Conservation (phyloP, 2,329 filamentous ascomycete genomes). For the Drechmeria coniospora region DNA sequence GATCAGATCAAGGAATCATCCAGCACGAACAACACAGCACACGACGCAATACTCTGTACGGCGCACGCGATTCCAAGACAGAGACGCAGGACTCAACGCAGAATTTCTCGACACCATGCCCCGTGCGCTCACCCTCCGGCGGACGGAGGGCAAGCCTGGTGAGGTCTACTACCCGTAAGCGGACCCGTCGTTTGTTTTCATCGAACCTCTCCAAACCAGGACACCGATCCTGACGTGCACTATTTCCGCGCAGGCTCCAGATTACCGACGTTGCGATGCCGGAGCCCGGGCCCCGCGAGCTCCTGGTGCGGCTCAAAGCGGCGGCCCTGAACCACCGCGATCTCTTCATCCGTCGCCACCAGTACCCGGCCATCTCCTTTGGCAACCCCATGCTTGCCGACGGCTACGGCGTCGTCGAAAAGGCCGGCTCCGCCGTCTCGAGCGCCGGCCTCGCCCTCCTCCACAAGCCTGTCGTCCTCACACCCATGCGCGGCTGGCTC, state of each 20-base stretch:
- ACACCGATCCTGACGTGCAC: conserved; percentile 4
- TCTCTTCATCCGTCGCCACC: conserved; percentile 80
- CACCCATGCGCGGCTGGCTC: conserved; percentile 66
- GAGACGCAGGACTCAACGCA: not conserved
- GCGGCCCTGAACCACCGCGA: conserved; percentile 90
- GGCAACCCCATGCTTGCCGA: conserved; percentile 67
- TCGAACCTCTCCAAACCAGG: not conserved
- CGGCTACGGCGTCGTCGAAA: conserved; percentile 59
- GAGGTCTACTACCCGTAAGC: conserved; percentile 70
- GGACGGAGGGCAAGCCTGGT: conserved; percentile 66
- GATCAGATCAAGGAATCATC: no score
- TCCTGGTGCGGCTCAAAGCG: conserved; percentile 62
- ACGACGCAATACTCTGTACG: no score
- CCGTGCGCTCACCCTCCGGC: conserved; percentile 44
- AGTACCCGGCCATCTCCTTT: conserved; percentile 79
- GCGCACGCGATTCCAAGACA: no score
- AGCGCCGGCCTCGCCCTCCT: conserved; percentile 27
- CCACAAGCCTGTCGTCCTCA: conserved; percentile 59
- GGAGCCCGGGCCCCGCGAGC: conserved; percentile 46
- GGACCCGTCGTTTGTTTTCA: not conserved
- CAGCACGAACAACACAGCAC: no score
- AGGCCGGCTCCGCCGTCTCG: conserved; percentile 35
- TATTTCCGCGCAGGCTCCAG: conserved; percentile 38
- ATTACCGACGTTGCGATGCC: conserved; percentile 48
- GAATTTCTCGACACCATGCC: conserved; percentile 26